Evolutionary conservation across 768 basidiomycete genomes (phyloP), one percentile per base, ranked within the genome.

Genomic region (Strobilomyces confusus): DNA sequence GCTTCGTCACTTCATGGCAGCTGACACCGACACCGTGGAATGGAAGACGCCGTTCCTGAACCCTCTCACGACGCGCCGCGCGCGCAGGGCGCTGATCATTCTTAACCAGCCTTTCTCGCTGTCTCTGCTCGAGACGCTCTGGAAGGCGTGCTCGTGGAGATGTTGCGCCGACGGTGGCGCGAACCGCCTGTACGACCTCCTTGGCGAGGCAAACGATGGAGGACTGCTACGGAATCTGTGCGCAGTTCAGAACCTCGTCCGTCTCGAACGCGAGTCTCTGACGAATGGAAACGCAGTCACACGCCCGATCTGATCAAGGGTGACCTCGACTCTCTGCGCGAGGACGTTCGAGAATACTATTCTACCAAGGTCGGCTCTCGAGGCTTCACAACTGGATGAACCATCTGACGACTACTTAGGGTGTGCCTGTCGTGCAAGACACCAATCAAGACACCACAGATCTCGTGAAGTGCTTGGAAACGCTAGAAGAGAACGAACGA

Each of bases 281-380:
- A 58, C 42, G 42, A 33, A 49, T 47, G 12, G 20, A 13, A 17
- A 25, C 40, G 9, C 52, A 91, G 89, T 17, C 92, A 80, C 65
- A 65, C 86, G 6, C 97, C 97, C 0, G 80, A 94, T 65, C 68
- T 95, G 20, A 87, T 99, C 63, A 95, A 91, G 69, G 97, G 95
- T 25, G 97, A 99, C 69, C 69, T 98, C 26, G 97, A 98, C 67
- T 98, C 94, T 9, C 64, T 97, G 38, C 77, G 90, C 12, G 67
- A 75, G 2, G 89, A 94, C 42, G 94, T 95, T 7, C 75, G 75
- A 41, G 65, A 65, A 25, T 92, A 80, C 65, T 98, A 97, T 65
- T 66, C 72, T 12, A 66, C 72, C 0, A 73, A 78, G 58, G 92
- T 89, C 58, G 37, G 78, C 61, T 33, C 14, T 32, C 13, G 2